Evolutionary conservation across 2,329 filamentous ascomycete genomes (phyloP), one percentile per base, ranked within the genome.

Genomic region (Teratosphaeriaceae sp.): DNA sequence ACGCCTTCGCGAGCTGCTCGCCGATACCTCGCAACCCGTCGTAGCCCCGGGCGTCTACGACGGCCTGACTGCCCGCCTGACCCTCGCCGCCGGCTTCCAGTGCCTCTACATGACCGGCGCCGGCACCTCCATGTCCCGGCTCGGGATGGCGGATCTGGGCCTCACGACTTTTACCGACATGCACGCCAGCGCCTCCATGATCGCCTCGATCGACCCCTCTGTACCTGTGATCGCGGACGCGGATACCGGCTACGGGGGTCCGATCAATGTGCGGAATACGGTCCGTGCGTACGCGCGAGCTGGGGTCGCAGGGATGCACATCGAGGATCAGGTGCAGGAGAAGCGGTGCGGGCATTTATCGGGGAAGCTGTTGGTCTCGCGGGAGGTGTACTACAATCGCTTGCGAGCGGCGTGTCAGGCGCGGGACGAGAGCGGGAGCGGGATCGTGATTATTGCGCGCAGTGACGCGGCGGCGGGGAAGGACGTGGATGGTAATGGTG

Each of bases 81-180:
- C 80, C 1, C 67, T 82, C 18, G 65, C 71, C 31, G 68, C 76
- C n/a, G 80, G 79, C 4, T 83, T 82, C 46, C 74, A 82, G 36
- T 74, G 70, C 43, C 59, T 84, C 29, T 85, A 85, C 65, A 84
- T 85, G 80, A 82, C 79, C 9, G 79, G 79, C 13, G 78, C 79
- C 19, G 79, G 79, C 30, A 81, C 77, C 1, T 70, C 71, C 13
- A 76, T 77, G 45, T 82, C 79, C 1, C 66, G 71, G 21, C 72
- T 84, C 0, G 79, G 80, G 22, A 72, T 74, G 65, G 72, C 80
- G 2, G 80, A 84, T 55, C 72, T 84, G 3, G 80, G 78, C 31
- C 65, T 84, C 11, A 73, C 76, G 2, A 76, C 77, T 1, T 66
- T 80, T 23, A 72, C 75, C 54, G 79, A 84, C 61, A 84, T 84